Evolutionary conservation across 768 basidiomycete species (phyloP), one percentile per base, ranked within the genome.

Genomic region (Collybiopsis confluens): DNA sequence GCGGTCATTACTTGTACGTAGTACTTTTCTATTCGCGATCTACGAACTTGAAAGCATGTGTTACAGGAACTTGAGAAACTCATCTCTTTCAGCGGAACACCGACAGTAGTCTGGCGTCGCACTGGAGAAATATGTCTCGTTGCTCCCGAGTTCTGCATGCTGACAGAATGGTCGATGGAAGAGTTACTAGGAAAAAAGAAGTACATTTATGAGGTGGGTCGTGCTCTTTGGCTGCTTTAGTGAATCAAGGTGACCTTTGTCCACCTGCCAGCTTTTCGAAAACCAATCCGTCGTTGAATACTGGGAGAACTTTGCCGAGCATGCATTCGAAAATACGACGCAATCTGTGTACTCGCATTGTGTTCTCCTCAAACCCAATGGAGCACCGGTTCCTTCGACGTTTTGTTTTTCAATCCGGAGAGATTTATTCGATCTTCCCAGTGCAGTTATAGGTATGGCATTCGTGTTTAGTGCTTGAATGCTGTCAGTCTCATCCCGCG

Each of bases 121-220:
- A 99, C 97, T 18, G 97, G 97, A 62, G 97, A 99, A 72, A 94
- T 99, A 23, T 95, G 93, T 64, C 85, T 97, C 43, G 97, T 94
- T 44, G 95, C 94, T 0, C 90, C 92, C 4, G 97, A 99, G 70
- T 98, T 99, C 65, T 91, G 88, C 67, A 87, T 92, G 80, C 75
- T 99, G 57, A 94, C 92, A 8, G 92, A 89, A 61, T 95, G 92
- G 90, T 82, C 83, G 8, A 78, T 87, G 68, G 87, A 90, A 57
- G 93, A 98, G 58, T 77, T 99, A 36, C 70, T 77, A 27, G 77
- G 78, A 23, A 73, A 72, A 42, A 77, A 79, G 67, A 82, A 80
- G 62, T 81, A 77, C 65, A 84, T 86, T 51, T 86, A 85, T 68
- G 85, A 87, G 75, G 85, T 82, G 61, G 48, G 59, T 4, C 30